phyloP scores from a whole-genome alignment of 306 rosid genomes.

The Mucuna pruriens region DNA sequence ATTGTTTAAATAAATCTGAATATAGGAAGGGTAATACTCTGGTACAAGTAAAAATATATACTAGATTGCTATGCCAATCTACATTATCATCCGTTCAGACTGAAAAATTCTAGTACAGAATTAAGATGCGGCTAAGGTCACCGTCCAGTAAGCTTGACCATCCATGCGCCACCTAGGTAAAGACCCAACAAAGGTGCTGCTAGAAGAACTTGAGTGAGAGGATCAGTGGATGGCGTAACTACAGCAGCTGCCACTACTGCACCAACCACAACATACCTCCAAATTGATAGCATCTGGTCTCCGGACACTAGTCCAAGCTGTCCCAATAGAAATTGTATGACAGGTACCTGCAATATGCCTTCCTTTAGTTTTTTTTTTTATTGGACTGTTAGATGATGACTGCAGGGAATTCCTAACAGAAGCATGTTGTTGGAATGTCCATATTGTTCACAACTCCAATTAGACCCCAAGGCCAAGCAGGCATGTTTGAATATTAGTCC shows the following conservation, averaged over 20 bases:
- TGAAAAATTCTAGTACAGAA: not conserved
- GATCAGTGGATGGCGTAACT: slow-evolving; percentile 90
- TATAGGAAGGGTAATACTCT: slow-evolving; percentile 32
- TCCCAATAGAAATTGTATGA: slow-evolving; percentile 80
- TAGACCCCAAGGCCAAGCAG: not conserved
- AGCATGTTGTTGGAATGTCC: not conserved
- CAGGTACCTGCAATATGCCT: slow-evolving; percentile 71
- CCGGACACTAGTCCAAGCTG: slow-evolving; percentile 87
- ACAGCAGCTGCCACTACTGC: slow-evolving; percentile 91
- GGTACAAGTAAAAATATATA: slow-evolving; percentile 31
- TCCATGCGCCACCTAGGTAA: slow-evolving; percentile 95
- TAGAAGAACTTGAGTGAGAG: slow-evolving; percentile 87
- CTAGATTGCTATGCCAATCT: slow-evolving; percentile 50
- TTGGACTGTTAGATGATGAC: no score
- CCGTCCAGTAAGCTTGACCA: slow-evolving; percentile 82
- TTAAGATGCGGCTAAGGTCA: slow-evolving; percentile 38
- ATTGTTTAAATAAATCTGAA: slow-evolving; percentile 6
- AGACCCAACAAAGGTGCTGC: slow-evolving; percentile 86
- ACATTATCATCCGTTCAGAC: slow-evolving; percentile 42
- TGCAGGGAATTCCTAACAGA: not conserved
- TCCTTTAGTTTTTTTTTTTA: no score
- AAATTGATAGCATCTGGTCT: slow-evolving; percentile 92
- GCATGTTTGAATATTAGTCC: slow-evolving; percentile 2
- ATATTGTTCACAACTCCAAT: slow-evolving; percentile 7
- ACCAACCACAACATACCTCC: slow-evolving; percentile 98